Evolutionary conservation across 176 grass and related monocot genomes (phyloP).

Genomic region (Lolium multiflorum): DNA sequence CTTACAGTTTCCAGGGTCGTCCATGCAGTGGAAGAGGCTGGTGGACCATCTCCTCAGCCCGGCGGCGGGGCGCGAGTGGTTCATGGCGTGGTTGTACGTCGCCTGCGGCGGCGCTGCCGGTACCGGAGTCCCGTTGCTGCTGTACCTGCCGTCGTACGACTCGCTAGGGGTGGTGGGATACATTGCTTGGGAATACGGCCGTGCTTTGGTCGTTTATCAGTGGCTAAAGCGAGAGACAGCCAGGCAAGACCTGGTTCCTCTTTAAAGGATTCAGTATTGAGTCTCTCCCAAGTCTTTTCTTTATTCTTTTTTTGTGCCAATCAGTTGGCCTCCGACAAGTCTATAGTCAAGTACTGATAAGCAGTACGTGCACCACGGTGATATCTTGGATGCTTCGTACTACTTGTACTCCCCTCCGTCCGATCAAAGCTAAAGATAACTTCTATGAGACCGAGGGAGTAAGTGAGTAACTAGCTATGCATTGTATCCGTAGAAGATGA

Average conservation of each 20-base stretch:
- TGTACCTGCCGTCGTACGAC: constrained; percentile 48
- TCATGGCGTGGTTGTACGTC: constrained; percentile 46
- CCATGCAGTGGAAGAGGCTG: constrained; percentile 96
- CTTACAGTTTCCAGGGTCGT: constrained; percentile 96
- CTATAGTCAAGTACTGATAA: background rate
- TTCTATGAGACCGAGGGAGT: too few species aligned
- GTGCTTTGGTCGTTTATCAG: background rate
- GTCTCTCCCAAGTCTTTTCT: background rate
- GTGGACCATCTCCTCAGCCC: constrained; percentile 75
- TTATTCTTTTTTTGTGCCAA: background rate
- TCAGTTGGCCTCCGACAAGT: background rate
- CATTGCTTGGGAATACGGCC: constrained; percentile 50
- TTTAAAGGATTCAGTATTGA: constrained; percentile 12
- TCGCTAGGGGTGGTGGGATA: constrained; percentile 53
- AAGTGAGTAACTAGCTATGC: too few species aligned
- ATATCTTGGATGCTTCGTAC: constrained; percentile 5
- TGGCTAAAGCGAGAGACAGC: background rate
- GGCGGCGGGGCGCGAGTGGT: constrained; percentile 33
- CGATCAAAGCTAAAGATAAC: too few species aligned
- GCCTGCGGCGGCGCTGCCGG: constrained; percentile 51
- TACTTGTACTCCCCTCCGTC: too few species aligned
- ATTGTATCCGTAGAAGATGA: too few species aligned
- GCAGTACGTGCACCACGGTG: background rate
- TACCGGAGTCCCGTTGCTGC: constrained; percentile 25
- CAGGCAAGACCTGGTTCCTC: background rate